These are phyloP conservation scores for Parathielavia appendiculata DNA, from an alignment of 495 filamentous ascomycete genomes.

Conservation along the genomic window DNA sequence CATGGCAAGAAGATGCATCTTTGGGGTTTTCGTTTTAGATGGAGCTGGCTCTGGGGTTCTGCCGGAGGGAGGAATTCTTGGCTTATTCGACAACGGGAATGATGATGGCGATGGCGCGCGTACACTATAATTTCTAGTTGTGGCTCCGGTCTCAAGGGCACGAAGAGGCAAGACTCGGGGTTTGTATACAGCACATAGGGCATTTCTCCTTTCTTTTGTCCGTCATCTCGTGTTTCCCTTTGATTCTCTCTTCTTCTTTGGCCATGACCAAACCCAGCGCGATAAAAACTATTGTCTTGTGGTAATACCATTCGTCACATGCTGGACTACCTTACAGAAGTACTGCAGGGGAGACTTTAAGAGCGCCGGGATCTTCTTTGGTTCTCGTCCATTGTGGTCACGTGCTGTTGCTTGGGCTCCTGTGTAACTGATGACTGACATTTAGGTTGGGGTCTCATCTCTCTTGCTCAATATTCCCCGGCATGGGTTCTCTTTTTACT, in stretches of 20 bases:
- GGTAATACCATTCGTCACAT: constrained; percentile 2
- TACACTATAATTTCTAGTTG: constrained; percentile 13
- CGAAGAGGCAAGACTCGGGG: neutral
- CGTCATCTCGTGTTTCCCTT: constrained; percentile 11
- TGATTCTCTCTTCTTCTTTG: constrained; percentile 19
- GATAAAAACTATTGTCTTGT: constrained; percentile 1
- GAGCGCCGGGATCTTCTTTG: too few species aligned
- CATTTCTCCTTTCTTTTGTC: constrained; percentile 1
- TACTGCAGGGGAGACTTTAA: neutral
- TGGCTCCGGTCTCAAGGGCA: neutral
- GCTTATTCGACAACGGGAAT: constrained; percentile 9
- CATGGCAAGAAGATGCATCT: constrained; percentile 8
- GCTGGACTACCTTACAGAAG: neutral
- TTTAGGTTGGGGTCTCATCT: too few species aligned
- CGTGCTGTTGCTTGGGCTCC: too few species aligned
- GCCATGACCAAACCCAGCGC: neutral
- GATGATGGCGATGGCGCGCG: neutral
- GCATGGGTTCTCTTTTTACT: too few species aligned
- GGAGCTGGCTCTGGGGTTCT: too few species aligned
- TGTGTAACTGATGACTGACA: too few species aligned
- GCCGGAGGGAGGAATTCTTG: constrained; percentile 7
- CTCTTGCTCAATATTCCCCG: too few species aligned
- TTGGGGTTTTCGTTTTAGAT: constrained; percentile 6
- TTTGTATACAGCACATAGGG: constrained; percentile 14
- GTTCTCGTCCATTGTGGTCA: too few species aligned